These are phyloP conservation scores for Theobroma cacao DNA, from an alignment of 345 rosid species.

Conservation along the genomic window DNA sequence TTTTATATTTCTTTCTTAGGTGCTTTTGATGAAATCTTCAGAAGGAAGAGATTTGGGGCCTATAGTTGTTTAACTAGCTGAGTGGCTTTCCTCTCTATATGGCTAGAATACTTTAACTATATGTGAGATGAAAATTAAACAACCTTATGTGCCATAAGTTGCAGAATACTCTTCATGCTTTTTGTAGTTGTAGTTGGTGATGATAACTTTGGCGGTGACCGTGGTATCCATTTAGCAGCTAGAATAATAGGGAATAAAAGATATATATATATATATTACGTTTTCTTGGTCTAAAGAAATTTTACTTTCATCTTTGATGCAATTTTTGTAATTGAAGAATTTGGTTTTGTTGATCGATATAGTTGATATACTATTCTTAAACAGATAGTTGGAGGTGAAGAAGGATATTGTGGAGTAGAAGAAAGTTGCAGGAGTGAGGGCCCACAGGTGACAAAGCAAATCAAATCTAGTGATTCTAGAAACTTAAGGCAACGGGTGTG, in stretches of 20 bases:
- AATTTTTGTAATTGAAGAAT: constrained; percentile 7
- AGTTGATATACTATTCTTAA: constrained; percentile 29
- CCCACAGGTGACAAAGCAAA: constrained; percentile 25
- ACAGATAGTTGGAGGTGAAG: constrained; percentile 44
- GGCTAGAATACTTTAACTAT: not conserved
- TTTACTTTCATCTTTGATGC: not conserved
- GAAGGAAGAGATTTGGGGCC: not conserved
- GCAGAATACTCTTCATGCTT: not conserved
- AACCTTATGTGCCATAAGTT: not conserved
- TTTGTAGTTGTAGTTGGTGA: not conserved
- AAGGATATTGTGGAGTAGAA: constrained; percentile 33
- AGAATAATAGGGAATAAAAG: not conserved
- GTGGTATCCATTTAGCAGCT: not conserved
- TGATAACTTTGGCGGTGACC: not conserved
- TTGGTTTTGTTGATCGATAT: not conserved
- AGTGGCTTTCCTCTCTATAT: constrained; percentile 15
- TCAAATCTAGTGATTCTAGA: constrained; percentile 47
- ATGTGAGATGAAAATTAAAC: not conserved
- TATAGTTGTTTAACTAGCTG: constrained; percentile 11
- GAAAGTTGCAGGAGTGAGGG: constrained; percentile 33
- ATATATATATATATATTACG: not conserved
- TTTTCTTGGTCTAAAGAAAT: not conserved
- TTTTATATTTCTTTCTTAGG: not conserved
- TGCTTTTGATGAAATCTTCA: not conserved
- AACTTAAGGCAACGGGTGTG: constrained; percentile 56